Base-by-base conservation (phyloP, 164 flowering plant genomes). In the Brasenia schreberi region DNA sequence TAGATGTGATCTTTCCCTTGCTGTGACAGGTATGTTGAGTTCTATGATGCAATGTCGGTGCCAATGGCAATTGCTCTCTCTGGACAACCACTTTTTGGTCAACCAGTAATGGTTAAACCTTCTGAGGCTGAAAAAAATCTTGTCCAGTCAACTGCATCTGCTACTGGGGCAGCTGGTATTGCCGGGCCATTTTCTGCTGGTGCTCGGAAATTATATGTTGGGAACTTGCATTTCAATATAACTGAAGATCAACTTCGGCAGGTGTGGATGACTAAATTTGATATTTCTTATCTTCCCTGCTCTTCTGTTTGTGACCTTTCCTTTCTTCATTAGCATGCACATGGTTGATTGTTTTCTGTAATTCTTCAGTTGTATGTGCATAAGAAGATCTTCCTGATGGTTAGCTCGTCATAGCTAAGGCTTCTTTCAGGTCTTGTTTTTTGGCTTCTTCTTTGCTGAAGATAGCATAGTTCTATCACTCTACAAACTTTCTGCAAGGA, bases 1-100 rank as follows among this genome's bases (percentile, higher is more conserved):
- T 33, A 33, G 39, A 33, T 33, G 39, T 33, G 4, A 4, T 33
- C 39, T 33, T 3, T 3, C 39, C 39, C 16, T 49, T 73, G 43
- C 9, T 59, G 10, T 63, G 76, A 77, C 85, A 87, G 90, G 66
- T 77, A 70, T 72, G 79, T 92, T 76, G 98, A 92, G 67, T 92
- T 92, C 74, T 86, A 84, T 81, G 98, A 92, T 78, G 88, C 81
- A 9, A 85, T 89, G 95, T 89, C 95, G 49, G 98, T 92, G 64
- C 98, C 98, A 10, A 89, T 87, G 92, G 98, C 96, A 67, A 92
- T 92, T 64, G 96, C 98, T 59, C 81, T 92, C 19, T 89, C 98
- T 75, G 98, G 98, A n/a, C 96, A 89, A 42, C 83, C 74, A 59
- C 84, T 92, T 71, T 78, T 83, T 73, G 96, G 96, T 67, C 96